Base-by-base conservation (phyloP, 495 filamentous ascomycete genomes). In the Penicillium soppii region DNA sequence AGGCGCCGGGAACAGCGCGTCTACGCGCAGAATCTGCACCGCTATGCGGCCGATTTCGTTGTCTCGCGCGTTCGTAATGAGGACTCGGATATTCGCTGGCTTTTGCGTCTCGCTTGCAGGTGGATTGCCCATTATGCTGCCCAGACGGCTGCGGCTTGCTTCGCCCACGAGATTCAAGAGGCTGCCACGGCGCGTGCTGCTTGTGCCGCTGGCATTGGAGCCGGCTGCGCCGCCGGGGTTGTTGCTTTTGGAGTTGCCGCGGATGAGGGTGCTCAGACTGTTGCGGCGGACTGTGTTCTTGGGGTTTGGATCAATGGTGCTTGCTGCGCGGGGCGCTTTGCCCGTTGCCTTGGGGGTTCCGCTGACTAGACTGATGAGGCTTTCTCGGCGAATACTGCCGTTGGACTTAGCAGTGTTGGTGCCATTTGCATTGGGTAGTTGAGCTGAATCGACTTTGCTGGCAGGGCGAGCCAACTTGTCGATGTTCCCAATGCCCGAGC, bases 21-120 rank as follows among this genome's bases (percentile, higher is more conserved):
- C 53, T 8, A 68, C 57, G 22, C 70, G 63, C 15, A 76, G 65
- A 13, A 76, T 54, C 12, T 69, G 66, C 19, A 76, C 53, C 0
- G 60, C 62, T n/a, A 74, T 61, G 3, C 58, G 58, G 17, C 66
- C 73, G 7, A 75, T 66, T 27, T 74, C 73, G 42, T 52, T 71
- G 21, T 62, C 54, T 9, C 53, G 58, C 4, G 70, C 66, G 35
- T 74, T 74, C 22, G 73, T 73, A 19, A 76, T 56, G 5, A 75
- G 61, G 3, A 71, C 56, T 7, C 73, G 64, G 44, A 68, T 46
- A 16, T 46, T 52, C 7, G 38, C 21, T 13, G 22, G 39, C 20
- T 58, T 58, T n/a, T n/a, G n/a, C n/a, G n/a, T n/a, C n/a, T n/a
- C 44, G 17, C 39, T 52, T 25, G 41, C n/a, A 16, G 21, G 41